These are phyloP conservation scores for Phragmites australis DNA, from an alignment of 176 grass and related monocot genomes.

Conservation along the genomic window DNA sequence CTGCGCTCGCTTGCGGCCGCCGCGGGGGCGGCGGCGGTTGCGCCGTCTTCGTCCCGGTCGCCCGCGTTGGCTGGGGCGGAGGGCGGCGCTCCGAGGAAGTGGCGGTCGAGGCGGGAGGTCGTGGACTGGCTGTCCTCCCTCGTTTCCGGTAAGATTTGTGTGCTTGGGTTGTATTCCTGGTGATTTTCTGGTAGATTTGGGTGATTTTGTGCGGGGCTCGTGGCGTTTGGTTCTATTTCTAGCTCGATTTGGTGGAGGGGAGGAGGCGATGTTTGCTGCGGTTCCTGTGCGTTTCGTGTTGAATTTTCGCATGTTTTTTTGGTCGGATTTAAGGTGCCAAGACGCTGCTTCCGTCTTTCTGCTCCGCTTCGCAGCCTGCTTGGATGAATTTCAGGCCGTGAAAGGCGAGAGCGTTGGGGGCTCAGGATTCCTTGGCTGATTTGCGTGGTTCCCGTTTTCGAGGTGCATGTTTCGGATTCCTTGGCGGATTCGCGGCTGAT, in stretches of 20 bases:
- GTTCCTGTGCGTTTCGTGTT: background rate
- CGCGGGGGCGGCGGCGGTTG: constrained; percentile 11
- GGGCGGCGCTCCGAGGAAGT: constrained; percentile 48
- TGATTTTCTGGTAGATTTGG: constrained; percentile 19
- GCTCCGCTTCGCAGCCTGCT: background rate
- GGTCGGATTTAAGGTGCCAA: background rate
- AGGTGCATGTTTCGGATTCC: background rate
- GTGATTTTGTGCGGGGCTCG: background rate
- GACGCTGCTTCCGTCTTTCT: background rate
- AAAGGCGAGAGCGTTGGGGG: background rate
- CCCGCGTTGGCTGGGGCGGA: constrained; percentile 33
- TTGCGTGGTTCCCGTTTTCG: background rate
- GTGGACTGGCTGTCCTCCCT: constrained; percentile 87
- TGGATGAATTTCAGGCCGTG: background rate
- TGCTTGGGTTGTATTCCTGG: background rate
- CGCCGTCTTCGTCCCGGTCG: constrained; percentile 38
- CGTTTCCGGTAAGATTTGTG: constrained; percentile 63
- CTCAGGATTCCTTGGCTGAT: background rate
- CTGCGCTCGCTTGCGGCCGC: constrained; percentile 43
- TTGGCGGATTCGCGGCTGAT: background rate
- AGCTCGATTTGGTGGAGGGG: background rate
- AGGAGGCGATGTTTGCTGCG: background rate
- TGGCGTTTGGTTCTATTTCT: background rate
- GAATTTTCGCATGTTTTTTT: background rate
- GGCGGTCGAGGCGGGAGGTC: constrained; percentile 88